These are phyloP conservation scores for Andalucia godoyi DNA, from an alignment of 78 protist species.

Conservation along the genomic window DNA sequence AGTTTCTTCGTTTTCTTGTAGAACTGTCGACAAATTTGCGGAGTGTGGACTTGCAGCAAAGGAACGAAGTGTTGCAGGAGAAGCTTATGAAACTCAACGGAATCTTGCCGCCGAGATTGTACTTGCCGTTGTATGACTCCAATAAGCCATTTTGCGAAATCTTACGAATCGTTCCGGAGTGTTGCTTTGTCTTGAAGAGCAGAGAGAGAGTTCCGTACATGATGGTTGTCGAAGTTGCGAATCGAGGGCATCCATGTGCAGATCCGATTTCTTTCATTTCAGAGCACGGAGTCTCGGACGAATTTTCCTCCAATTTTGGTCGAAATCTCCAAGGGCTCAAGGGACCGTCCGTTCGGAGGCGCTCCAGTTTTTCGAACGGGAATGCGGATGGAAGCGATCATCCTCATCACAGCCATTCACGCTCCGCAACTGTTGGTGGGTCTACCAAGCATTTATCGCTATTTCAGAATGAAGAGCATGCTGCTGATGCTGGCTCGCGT, in stretches of 20 bases:
- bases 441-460: too few relatives aligned
- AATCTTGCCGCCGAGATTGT: too few relatives aligned
- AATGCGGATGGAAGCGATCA: not conserved
- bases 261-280: not conserved
- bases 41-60: too few relatives aligned
- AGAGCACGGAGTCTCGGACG: not conserved
- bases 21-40: too few relatives aligned
- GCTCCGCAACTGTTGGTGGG: too few relatives aligned
- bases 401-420: not conserved
- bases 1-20: too few relatives aligned
- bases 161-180: not conserved
- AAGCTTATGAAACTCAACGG: too few relatives aligned
- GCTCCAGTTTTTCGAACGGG: not conserved
- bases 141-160: not conserved
- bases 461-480: not conserved
- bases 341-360: not conserved
- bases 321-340: not conserved
- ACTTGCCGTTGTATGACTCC: not conserved
- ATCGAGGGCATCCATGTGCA: not conserved
- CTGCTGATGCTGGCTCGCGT: not conserved
- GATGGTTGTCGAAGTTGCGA: not conserved
- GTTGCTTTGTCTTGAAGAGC: not conserved
- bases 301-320: not conserved
- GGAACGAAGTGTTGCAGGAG: too few relatives aligned
- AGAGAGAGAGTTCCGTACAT: slow-evolving; percentile 7